phyloP scores from a whole-genome alignment of 2,329 filamentous ascomycete species.

The Cytospora mali region DNA sequence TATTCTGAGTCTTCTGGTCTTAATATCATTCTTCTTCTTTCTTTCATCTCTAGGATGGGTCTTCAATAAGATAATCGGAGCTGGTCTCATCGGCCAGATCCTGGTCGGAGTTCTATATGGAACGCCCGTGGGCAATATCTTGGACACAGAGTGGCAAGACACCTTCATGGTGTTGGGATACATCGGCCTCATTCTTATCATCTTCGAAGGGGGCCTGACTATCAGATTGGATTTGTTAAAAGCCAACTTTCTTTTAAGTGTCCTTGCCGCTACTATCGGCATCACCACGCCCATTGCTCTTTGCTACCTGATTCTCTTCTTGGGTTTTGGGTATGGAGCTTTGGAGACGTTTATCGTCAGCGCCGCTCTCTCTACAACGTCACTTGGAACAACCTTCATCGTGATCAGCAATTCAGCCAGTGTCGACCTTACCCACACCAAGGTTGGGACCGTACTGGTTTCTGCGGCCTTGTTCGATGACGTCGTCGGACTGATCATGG shows the following conservation, averaged over 20 bases:
- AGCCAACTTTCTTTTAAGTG: slow-evolving; percentile 46
- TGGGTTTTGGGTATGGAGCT: slow-evolving; percentile 45
- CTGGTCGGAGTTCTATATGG: slow-evolving; percentile 51
- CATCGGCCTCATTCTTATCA: slow-evolving; percentile 51
- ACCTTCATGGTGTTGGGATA: slow-evolving; percentile 51
- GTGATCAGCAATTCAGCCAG: slow-evolving; percentile 37
- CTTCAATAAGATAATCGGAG: slow-evolving; percentile 44
- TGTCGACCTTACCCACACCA: slow-evolving; percentile 46
- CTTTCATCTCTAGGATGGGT: slow-evolving; percentile 45
- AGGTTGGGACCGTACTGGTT: slow-evolving; percentile 47
- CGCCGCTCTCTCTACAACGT: slow-evolving; percentile 23
- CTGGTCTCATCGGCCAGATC: slow-evolving; percentile 51
- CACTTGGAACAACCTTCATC: slow-evolving; percentile 32
- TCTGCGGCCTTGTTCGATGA: slow-evolving; percentile 52
- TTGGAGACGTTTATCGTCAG: slow-evolving; percentile 25
- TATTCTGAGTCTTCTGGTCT: slow-evolving; percentile 43
- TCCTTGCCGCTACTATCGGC: slow-evolving; percentile 46
- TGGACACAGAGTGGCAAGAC: slow-evolving; percentile 46
- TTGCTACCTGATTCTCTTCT: slow-evolving; percentile 46
- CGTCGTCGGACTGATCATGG: slow-evolving; percentile 48
- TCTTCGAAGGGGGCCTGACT: slow-evolving; percentile 53
- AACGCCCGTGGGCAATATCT: slow-evolving; percentile 46
- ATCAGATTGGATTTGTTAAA: slow-evolving; percentile 49
- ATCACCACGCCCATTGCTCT: slow-evolving; percentile 50
- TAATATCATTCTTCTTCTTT: slow-evolving; percentile 50